A percentile compares a stretch with the other conserved stretches of the same genome.
These are phyloP conservation scores for Globisporangium recalcitrans DNA, from an alignment of 352 stramenopile genomes.

Conservation along the genomic window DNA sequence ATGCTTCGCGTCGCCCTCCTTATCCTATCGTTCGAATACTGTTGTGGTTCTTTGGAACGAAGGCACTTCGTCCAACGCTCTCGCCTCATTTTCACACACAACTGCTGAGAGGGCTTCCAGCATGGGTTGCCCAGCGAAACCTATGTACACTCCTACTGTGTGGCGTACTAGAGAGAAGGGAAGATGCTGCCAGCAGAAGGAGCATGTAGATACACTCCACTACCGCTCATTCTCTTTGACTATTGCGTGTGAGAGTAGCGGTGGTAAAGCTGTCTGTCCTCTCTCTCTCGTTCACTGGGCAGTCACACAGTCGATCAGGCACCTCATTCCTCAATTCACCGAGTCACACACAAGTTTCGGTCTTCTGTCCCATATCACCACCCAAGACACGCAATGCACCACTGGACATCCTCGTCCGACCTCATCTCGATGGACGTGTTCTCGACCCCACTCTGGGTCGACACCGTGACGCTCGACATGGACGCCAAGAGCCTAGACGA, in stretches of 20 bases:
- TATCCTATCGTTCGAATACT: neutral
- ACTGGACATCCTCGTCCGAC: neutral
- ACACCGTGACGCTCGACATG: neutral
- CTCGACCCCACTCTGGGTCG: neutral
- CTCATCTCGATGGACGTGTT: neutral
- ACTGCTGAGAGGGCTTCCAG: neutral
- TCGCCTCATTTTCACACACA: neutral
- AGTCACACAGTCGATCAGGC: neutral
- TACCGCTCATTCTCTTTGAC: neutral
- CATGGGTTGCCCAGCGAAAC: no score
- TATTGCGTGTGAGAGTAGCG: neutral
- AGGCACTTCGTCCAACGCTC: neutral
- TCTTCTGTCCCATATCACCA: neutral
- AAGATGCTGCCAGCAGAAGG: neutral
- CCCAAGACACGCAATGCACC: neutral
- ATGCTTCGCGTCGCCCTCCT: neutral
- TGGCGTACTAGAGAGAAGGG: neutral
- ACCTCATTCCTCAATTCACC: conserved; percentile 6
- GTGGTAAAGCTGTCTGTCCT: neutral
- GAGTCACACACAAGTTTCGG: neutral
- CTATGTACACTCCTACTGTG: neutral
- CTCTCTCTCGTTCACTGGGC: no score
- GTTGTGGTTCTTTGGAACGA: neutral
- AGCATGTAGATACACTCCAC: neutral
- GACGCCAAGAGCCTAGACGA: neutral